Conservation (phyloP, 2,329 filamentous ascomycete species). For the Rhinocladiella similis region DNA sequence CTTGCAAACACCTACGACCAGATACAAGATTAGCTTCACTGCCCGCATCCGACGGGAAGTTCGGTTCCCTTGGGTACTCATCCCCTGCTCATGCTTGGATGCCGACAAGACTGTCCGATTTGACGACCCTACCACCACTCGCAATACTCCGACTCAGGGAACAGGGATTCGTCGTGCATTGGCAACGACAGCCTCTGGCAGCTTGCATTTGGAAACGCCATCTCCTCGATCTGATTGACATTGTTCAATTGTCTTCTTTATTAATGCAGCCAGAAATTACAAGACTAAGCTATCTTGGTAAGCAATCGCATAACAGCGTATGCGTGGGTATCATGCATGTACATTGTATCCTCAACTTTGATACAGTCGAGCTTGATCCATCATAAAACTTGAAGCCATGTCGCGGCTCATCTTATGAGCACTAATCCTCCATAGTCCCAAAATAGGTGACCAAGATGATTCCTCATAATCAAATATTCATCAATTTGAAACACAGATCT, state of each 20-base stretch:
- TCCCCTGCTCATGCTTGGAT: too few species aligned
- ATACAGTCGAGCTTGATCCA: conserved; percentile 1
- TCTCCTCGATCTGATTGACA: too few species aligned
- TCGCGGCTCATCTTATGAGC: background rate
- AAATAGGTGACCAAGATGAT: conserved; percentile 3
- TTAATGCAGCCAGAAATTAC: background rate
- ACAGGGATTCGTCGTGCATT: too few species aligned
- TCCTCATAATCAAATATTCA: background rate
- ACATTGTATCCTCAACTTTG: background rate
- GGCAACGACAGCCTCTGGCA: too few species aligned
- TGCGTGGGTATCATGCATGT: conserved; percentile 13
- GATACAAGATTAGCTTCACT: too few species aligned
- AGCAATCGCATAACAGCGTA: conserved; percentile 1
- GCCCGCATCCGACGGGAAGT: too few species aligned
- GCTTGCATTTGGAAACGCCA: too few species aligned
- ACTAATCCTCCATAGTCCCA: background rate
- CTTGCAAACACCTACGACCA: too few species aligned
- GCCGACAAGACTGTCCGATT: too few species aligned
- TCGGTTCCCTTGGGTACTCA: too few species aligned
- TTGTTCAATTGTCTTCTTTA: background rate
- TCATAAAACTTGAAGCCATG: background rate
- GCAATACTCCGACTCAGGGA: too few species aligned
- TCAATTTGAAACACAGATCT: background rate
- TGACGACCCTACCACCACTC: too few species aligned
- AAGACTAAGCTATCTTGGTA: background rate